These are phyloP conservation scores for Phyllosticta paracitricarpa DNA, from an alignment of 2,329 filamentous ascomycete species.

Conservation along the genomic window DNA sequence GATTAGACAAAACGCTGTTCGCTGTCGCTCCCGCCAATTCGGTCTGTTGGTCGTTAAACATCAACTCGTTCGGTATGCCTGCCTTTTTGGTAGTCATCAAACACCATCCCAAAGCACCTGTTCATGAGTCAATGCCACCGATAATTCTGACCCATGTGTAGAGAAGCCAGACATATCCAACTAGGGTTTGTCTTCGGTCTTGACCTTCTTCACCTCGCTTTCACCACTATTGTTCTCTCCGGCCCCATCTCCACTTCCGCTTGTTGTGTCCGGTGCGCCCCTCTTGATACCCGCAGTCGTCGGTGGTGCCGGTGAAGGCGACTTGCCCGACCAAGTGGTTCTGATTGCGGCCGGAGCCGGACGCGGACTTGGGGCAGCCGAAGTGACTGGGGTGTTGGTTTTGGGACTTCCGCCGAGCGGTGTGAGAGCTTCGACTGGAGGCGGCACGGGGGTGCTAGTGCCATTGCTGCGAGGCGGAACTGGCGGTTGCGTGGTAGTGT, in stretches of 20 bases:
- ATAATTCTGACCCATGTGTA: not conserved
- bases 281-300: not conserved
- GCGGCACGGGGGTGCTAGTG: slow-evolving; percentile 5
- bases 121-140: not conserved
- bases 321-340: not conserved
- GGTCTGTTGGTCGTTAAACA: not conserved
- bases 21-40: no score
- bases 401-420: slow-evolving; percentile 4
- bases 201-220: slow-evolving; percentile 3
- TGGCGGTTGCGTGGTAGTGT: not conserved
- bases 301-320: not conserved
- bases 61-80: not conserved
- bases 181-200: not conserved
- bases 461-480: slow-evolving; percentile 1
- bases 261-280: not conserved
- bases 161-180: not conserved
- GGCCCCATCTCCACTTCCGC: not conserved
- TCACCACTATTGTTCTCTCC: not conserved
- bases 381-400: not conserved
- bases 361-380: not conserved
- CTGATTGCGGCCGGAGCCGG: not conserved
- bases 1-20: no score
- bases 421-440: slow-evolving; percentile 9
- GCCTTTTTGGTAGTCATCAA: not conserved
- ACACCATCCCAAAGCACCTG: not conserved